These are phyloP conservation scores for Peronosclerospora sorghi DNA, from an alignment of 352 stramenopile genomes.

Conservation along the genomic window DNA sequence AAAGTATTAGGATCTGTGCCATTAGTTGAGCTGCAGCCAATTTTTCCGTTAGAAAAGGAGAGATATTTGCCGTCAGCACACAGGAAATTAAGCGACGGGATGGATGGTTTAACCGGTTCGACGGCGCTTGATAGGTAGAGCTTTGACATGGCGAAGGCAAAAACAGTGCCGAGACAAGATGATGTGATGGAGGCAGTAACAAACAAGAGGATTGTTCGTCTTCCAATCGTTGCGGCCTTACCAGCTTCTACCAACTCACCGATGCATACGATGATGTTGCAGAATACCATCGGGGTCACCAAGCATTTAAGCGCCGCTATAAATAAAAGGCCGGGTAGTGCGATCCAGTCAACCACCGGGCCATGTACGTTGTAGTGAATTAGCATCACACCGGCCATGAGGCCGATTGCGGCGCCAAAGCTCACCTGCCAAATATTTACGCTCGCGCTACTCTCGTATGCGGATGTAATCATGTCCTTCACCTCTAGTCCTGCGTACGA, in stretches of 20 bases:
- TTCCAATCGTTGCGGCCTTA: constrained; percentile 41
- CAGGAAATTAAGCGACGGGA: constrained; percentile 26
- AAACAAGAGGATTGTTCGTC: constrained; percentile 37
- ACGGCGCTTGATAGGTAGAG: constrained; percentile 20
- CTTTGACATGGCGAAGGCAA: constrained; percentile 35
- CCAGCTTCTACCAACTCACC: constrained; percentile 42
- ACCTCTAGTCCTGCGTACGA: constrained; percentile 22
- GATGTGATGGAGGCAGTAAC: constrained; percentile 34
- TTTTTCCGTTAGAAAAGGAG: constrained; percentile 15
- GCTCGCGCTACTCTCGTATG: constrained; percentile 31
- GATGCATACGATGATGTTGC: constrained; percentile 49
- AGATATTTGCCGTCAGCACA: constrained; percentile 41
- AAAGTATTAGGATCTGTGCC: constrained; percentile 15
- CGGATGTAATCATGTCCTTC: constrained; percentile 37
- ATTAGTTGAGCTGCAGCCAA: constrained; percentile 34
- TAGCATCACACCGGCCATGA: constrained; percentile 34
- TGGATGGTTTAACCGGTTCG: constrained; percentile 11
- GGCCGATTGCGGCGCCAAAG: constrained; percentile 30
- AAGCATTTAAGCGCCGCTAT: constrained; percentile 53
- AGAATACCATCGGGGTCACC: constrained; percentile 61
- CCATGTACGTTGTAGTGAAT: constrained; percentile 24
- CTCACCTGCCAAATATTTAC: constrained; percentile 37
- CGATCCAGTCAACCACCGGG: constrained; percentile 35
- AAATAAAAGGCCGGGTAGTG: constrained; percentile 49
- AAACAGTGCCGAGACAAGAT: constrained; percentile 29